phyloP scores from a whole-genome alignment of 306 rosid species.

The Parietaria judaica region DNA sequence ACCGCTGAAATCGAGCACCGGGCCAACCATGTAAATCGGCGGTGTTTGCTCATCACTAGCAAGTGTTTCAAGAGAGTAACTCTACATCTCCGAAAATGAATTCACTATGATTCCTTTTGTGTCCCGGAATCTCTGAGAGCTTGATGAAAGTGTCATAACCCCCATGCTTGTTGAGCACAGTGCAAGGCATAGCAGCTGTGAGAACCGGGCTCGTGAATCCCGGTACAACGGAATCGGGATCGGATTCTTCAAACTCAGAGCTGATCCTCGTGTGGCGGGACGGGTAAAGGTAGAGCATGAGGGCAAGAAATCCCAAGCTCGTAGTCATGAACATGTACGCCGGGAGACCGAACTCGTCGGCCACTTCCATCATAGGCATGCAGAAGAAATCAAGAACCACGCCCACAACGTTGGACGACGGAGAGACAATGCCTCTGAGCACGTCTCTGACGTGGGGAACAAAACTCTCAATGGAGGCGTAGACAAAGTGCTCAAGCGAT shows the following conservation, averaged over 20 bases:
- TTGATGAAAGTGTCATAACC: constrained; percentile 33
- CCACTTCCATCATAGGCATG: constrained; percentile 39
- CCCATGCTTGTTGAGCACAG: constrained; percentile 19
- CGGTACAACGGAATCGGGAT: constrained; percentile 26
- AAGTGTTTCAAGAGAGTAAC: constrained; percentile 10
- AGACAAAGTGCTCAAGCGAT: constrained; percentile 18
- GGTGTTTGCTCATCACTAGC: constrained; percentile 22
- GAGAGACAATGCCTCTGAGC: not conserved
- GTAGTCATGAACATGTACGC: constrained; percentile 37
- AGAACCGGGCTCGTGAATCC: constrained; percentile 19
- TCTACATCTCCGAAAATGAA: constrained; percentile 42
- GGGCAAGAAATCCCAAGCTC: constrained; percentile 30
- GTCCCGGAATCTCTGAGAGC: constrained; percentile 23
- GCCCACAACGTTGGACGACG: constrained; percentile 22
- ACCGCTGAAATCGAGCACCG: constrained; percentile 23
- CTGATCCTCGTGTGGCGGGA: constrained; percentile 16
- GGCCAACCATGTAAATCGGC: constrained; percentile 53
- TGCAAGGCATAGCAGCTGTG: not conserved
- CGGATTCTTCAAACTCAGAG: constrained; percentile 26
- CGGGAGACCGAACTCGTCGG: constrained; percentile 36
- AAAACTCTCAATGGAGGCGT: constrained; percentile 19
- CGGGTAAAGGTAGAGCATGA: constrained; percentile 24
- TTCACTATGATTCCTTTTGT: constrained; percentile 53
- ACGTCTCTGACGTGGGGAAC: constrained; percentile 20
- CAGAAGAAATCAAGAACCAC: constrained; percentile 50